A percentile compares a stretch with the other conserved stretches of the same genome.
phyloP scores from a whole-genome alignment of 2,329 filamentous ascomycete species.

The Penicillium italicum region DNA sequence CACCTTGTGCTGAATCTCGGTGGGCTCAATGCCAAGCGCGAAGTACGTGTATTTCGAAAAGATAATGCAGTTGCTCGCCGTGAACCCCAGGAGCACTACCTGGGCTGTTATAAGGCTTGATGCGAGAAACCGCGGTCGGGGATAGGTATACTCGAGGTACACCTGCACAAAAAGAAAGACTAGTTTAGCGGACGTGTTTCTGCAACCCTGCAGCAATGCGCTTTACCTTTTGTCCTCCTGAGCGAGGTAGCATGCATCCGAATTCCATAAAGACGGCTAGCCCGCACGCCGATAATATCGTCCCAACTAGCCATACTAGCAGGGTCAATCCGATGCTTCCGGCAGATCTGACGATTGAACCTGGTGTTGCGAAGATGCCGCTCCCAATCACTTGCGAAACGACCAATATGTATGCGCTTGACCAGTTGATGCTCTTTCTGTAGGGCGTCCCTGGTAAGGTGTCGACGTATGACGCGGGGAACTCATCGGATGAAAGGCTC shows the following conservation, averaged over 20 bases:
- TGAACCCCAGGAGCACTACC: constrained; percentile 63
- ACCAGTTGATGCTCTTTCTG: constrained; percentile 60
- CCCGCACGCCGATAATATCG: constrained; percentile 58
- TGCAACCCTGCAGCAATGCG: constrained; percentile 45
- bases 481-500: not conserved
- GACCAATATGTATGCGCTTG: constrained; percentile 63
- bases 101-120: constrained; percentile 63
- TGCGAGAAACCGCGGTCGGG: constrained; percentile 59
- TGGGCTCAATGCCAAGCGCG: constrained; percentile 52
- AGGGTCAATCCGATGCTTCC: constrained; percentile 65
- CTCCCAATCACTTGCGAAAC: constrained; percentile 67
- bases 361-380: constrained; percentile 70
- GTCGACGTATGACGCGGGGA: constrained; percentile 42
- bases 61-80: constrained; percentile 66
- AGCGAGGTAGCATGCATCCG: constrained; percentile 67
- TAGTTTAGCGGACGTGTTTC: constrained; percentile 37
- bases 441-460: constrained; percentile 45
- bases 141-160: constrained; percentile 67
- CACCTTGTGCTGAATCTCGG: constrained; percentile 51
- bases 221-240: constrained; percentile 62
- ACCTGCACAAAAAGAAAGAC: constrained; percentile 46
- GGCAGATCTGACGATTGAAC: constrained; percentile 61
- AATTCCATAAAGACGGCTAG: constrained; percentile 63
- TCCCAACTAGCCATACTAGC: constrained; percentile 61
- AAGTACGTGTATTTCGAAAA: constrained; percentile 65